Conservation (phyloP, 2,329 filamentous ascomycete species). For the Penicillium sp. region DNA sequence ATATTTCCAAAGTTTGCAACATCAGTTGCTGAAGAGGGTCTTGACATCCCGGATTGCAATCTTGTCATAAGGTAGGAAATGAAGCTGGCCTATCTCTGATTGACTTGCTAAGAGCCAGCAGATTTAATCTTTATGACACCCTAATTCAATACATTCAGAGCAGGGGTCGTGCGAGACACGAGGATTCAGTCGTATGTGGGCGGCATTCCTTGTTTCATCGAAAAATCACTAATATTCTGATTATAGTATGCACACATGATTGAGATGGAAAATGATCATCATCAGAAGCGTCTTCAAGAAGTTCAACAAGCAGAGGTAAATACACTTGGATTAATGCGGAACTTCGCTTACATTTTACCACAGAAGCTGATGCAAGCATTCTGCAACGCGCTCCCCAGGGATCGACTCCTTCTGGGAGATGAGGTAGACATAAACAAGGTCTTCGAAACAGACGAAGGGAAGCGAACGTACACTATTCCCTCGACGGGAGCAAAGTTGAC, state of each 20-base stretch:
- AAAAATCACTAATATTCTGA: neutral
- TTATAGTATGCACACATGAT: constrained; percentile 74
- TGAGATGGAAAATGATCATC: constrained; percentile 67
- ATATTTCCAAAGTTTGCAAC: constrained; percentile 53
- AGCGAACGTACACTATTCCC: constrained; percentile 60
- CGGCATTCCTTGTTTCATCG: too few species aligned
- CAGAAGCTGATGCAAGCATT: constrained; percentile 67
- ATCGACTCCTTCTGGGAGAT: constrained; percentile 66
- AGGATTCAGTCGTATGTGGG: constrained; percentile 59
- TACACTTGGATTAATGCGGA: neutral
- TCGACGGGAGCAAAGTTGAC: constrained; percentile 75
- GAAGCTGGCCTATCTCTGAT: neutral
- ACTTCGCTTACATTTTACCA: neutral
- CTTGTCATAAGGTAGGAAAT: constrained; percentile 53
- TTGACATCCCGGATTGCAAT: constrained; percentile 67
- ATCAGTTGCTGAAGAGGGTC: constrained; percentile 64
- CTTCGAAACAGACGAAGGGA: constrained; percentile 51
- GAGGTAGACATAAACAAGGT: constrained; percentile 59
- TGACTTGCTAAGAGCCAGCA: constrained; percentile 17
- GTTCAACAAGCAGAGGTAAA: constrained; percentile 47
- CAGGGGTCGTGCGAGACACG: constrained; percentile 77
- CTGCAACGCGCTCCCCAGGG: constrained; percentile 70
- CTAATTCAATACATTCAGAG: constrained; percentile 96
- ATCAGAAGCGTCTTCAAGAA: constrained; percentile 59
- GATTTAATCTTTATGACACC: constrained; percentile 85